Evolutionary conservation across 2,329 filamentous ascomycete genomes (phyloP), one percentile per base, ranked within the genome.

Genomic region (Mycosphaerella sp.): DNA sequence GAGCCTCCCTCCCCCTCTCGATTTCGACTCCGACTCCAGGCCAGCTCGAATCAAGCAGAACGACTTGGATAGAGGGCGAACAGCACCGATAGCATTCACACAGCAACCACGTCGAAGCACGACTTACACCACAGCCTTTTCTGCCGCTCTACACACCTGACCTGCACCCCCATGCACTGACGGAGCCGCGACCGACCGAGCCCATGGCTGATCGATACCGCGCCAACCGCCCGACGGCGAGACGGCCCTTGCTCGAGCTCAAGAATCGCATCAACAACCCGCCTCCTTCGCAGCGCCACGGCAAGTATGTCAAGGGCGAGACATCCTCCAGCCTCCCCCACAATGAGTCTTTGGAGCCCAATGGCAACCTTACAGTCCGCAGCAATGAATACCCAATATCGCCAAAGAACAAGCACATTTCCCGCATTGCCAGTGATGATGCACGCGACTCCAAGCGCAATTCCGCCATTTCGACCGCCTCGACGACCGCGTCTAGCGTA

Each of bases 401-500:
- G 10, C 69, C 72, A 32, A 76, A 79, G 53, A 76, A 79, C 65
- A 79, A 80, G 57, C 76, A 76, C 29, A 64, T 82, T 6, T 80
- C 79, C 3, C 76, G 77, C 12, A 74, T 78, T 11, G 57, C 64
- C 3, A 71, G 73, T 31, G 70, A 73, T 8, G 74, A 79, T 11
- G 69, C 74, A 23, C 69, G 71, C 11, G 73, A 76, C 17, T 76
- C 74, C 23, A 81, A 81, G 62, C 72, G 76, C 45, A 69, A 76
- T 61, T 77, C 79, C 0, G 73, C 76, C 4, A 73, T 81, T 38
- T 83, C 81, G 1, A 80, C 77, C 2, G 71, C 75, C 0, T 83
- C 80, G 5, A 73, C 76, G 5, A 73, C 76, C 46, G 79, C 76
- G 3, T 78, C 76, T 3, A 68, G 66, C 29, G 77, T 76, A 50